Percentiles rank a stretch among this genome's conserved stretches.
phyloP scores from a whole-genome alignment of 768 basidiomycete genomes.

The Pulveroboletus sp. region DNA sequence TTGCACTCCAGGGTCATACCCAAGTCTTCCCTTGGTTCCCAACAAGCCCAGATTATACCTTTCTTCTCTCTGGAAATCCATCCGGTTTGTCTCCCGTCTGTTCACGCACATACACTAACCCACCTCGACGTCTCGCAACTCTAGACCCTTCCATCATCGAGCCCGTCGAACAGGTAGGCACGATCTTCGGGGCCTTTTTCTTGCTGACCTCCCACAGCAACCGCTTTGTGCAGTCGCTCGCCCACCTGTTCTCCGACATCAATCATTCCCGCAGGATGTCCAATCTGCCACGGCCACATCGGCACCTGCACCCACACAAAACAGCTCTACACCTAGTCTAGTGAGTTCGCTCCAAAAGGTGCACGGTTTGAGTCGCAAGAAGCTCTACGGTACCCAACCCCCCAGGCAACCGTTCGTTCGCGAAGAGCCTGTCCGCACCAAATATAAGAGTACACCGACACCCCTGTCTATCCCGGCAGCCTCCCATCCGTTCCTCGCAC shows the following conservation, averaged over 20 bases:
- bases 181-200: background rate
- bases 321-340: slow-evolving; percentile 40
- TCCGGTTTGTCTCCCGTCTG: slow-evolving; percentile 10
- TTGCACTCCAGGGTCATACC: slow-evolving; percentile 23
- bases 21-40: slow-evolving; percentile 37
- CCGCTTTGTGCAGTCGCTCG: slow-evolving; percentile 1
- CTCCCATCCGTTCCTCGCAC: slow-evolving; percentile 9
- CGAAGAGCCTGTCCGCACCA: slow-evolving; percentile 42
- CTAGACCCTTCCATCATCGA: slow-evolving; percentile 10
- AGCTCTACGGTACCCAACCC: slow-evolving; percentile 53
- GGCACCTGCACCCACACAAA: slow-evolving; percentile 13
- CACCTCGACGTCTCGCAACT: background rate
- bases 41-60: slow-evolving; percentile 32
- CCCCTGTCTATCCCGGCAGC: slow-evolving; percentile 29
- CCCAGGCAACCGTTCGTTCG: slow-evolving; percentile 48
- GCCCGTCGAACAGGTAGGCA: slow-evolving; percentile 12
- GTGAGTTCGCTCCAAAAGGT: slow-evolving; percentile 62
- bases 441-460: slow-evolving; percentile 31
- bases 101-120: background rate
- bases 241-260: slow-evolving; percentile 24
- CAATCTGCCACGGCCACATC: slow-evolving; percentile 13
- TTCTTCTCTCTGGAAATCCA: slow-evolving; percentile 43
- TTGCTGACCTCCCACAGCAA: slow-evolving; percentile 11
- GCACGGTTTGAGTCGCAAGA: slow-evolving; percentile 69
- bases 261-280: slow-evolving; percentile 27